A percentile compares a stretch with the other conserved stretches of the same genome.
Conservation (phyloP, 805 yeast genomes). For the Pichia nakasei region DNA sequence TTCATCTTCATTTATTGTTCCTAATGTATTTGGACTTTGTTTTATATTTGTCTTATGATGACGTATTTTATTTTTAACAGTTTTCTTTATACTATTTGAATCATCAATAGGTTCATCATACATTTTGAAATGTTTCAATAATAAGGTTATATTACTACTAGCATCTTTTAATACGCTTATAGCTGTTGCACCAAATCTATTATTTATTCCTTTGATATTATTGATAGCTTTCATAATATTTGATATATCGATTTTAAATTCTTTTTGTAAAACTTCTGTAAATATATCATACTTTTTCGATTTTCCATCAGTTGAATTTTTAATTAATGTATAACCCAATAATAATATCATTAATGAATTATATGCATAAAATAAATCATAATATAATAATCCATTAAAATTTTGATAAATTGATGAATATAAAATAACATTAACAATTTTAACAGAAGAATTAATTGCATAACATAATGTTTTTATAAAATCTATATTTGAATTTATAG, state of each 20-base stretch:
- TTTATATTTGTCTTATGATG: not conserved
- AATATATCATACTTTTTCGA: slow-evolving; percentile 6
- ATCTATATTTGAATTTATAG: slow-evolving; percentile 20
- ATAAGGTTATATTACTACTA: slow-evolving; percentile 24
- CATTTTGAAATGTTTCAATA: slow-evolving; percentile 15
- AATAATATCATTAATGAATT: slow-evolving; percentile 28
- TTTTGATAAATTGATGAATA: slow-evolving; percentile 9
- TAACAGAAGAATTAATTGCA: slow-evolving; percentile 27
- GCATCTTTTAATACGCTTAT: slow-evolving; percentile 27
- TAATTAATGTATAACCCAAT: slow-evolving; percentile 23
- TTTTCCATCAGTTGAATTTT: slow-evolving; percentile 4
- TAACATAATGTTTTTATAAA: slow-evolving; percentile 23
- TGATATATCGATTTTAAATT: slow-evolving; percentile 7
- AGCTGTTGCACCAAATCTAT: slow-evolving; percentile 10
- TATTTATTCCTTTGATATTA: slow-evolving; percentile 12
- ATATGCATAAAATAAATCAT: slow-evolving; percentile 31
- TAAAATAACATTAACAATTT: slow-evolving; percentile 20
- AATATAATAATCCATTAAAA: slow-evolving; percentile 27
- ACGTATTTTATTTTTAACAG: not conserved
- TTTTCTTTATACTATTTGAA: not conserved
- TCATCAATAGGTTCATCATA: not conserved
- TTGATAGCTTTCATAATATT: slow-evolving; percentile 12
- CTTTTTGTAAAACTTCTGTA: slow-evolving; percentile 3
- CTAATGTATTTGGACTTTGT: no score
- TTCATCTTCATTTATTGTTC: no score